Percentiles rank a stretch among this genome's conserved stretches.
These are phyloP conservation scores for Suillus variegatus DNA, from an alignment of 768 basidiomycete genomes.

Conservation along the genomic window DNA sequence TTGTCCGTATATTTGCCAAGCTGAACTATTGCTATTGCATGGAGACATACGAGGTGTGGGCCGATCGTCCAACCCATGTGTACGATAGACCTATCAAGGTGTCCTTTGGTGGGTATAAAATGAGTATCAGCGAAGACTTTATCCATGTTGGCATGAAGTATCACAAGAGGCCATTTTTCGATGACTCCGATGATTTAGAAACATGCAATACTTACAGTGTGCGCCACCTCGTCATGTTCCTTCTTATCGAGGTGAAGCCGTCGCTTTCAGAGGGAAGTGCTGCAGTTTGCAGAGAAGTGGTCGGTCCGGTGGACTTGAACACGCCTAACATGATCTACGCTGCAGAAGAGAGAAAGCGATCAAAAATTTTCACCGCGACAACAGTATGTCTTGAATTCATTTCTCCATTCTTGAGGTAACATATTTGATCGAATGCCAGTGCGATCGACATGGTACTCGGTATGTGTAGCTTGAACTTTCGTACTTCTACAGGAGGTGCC, in stretches of 20 bases:
- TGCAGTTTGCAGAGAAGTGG: slow-evolving; percentile 26
- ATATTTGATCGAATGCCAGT: slow-evolving; percentile 17
- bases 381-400: slow-evolving; percentile 15
- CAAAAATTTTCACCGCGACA: slow-evolving; percentile 26
- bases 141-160: slow-evolving; percentile 44
- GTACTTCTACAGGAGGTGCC: background rate
- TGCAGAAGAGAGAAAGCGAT: slow-evolving; percentile 37
- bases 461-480: slow-evolving; percentile 10
- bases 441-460: slow-evolving; percentile 37
- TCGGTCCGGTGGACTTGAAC: slow-evolving; percentile 23
- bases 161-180: slow-evolving; percentile 44
- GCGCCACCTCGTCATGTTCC: slow-evolving; percentile 10
- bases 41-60: slow-evolving; percentile 23
- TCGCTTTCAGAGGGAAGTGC: slow-evolving; percentile 19
- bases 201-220: slow-evolving; percentile 26
- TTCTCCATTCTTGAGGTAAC: background rate
- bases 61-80: slow-evolving; percentile 20
- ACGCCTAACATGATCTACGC: slow-evolving; percentile 34
- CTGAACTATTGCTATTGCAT: background rate
- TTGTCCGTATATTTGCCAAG: background rate
- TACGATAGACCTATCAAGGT: slow-evolving; percentile 25
- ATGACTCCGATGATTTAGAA: slow-evolving; percentile 51
- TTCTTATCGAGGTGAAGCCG: slow-evolving; percentile 37
- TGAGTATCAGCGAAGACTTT: no score
- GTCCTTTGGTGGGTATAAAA: slow-evolving; percentile 28